A percentile compares a stretch with the other conserved stretches of the same genome.
phyloP scores from a whole-genome alignment of 2,329 filamentous ascomycete species.

The Colletotrichum salicis region DNA sequence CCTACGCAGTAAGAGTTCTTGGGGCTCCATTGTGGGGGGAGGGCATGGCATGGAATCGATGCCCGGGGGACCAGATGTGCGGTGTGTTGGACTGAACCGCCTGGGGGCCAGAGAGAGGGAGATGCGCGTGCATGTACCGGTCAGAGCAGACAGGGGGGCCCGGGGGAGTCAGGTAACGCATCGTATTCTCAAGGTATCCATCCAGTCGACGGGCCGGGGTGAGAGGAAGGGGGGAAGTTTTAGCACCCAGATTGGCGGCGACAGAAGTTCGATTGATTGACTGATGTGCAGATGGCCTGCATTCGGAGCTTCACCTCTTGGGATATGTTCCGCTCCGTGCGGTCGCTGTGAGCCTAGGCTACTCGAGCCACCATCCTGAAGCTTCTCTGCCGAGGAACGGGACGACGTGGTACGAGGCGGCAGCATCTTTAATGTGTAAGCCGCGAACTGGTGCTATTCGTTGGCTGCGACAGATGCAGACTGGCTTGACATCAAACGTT shows the following conservation, averaged over 20 bases:
- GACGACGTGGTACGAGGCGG: constrained; percentile 1
- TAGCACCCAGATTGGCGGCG: constrained; percentile 30
- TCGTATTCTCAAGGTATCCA: constrained; percentile 34
- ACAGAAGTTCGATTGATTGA: constrained; percentile 26
- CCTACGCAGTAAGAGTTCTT: constrained; percentile 3
- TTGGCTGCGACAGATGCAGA: background rate
- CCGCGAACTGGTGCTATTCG: background rate
- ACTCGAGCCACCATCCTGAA: background rate
- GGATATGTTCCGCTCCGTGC: background rate
- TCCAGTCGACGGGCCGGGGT: constrained; percentile 25
- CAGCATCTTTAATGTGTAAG: background rate
- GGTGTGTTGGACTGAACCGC: constrained; percentile 36
- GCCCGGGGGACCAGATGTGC: constrained; percentile 35
- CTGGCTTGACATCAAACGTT: background rate
- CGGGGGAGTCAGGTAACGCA: constrained; percentile 27
- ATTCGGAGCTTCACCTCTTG: constrained; percentile 8
- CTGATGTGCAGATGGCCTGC: constrained; percentile 27
- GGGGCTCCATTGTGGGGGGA: constrained; percentile 14
- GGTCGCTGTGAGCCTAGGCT: background rate
- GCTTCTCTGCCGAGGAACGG: background rate
- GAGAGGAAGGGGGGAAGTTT: constrained; percentile 13
- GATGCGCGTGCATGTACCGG: constrained; percentile 33
- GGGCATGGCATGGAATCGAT: constrained; percentile 19
- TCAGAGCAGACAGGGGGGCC: constrained; percentile 28
- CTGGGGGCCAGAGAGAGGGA: constrained; percentile 18